Evolutionary conservation across 1,284 basidiomycete species (phyloP).

Genomic region (Wallemia hederae): DNA sequence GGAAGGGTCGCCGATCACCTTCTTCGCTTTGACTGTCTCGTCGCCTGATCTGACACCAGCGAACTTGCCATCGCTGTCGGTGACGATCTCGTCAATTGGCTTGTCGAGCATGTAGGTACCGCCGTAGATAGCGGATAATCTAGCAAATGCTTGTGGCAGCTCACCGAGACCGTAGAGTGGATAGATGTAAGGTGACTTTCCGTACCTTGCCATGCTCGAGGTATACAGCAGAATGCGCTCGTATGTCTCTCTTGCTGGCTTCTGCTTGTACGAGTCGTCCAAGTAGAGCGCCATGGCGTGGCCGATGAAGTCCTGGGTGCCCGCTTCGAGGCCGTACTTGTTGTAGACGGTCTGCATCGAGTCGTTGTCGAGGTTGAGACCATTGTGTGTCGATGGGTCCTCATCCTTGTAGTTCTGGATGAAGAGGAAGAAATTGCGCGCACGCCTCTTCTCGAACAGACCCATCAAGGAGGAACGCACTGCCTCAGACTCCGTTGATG

Average conservation of each 20-base stretch:
- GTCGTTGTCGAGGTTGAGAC: slow-evolving; percentile 61
- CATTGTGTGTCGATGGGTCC: slow-evolving; percentile 82
- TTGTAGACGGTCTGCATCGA: slow-evolving; percentile 80
- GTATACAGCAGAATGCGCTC: slow-evolving; percentile 94
- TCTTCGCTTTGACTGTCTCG: slow-evolving; percentile 89
- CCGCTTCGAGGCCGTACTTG: slow-evolving; percentile 88
- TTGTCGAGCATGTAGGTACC: slow-evolving; percentile 99
- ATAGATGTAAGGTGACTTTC: slow-evolving; percentile 99
- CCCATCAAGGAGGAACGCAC: slow-evolving; percentile 87
- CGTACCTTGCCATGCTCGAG: slow-evolving; percentile 93
- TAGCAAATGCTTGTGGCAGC: slow-evolving; percentile 92
- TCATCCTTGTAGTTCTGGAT: slow-evolving; percentile 83
- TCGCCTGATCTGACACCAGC: slow-evolving; percentile 64
- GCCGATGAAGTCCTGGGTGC: slow-evolving; percentile 96
- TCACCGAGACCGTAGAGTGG: slow-evolving; percentile 96
- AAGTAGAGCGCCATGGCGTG: slow-evolving; percentile 98
- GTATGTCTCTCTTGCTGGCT: slow-evolving; percentile 66
- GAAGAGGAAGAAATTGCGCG: slow-evolving; percentile 98
- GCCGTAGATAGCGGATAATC: slow-evolving; percentile 91
- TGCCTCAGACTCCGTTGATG: slow-evolving; percentile 91
- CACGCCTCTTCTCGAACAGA: slow-evolving; percentile 87
- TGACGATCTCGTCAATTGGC: slow-evolving; percentile 67
- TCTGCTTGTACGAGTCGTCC: slow-evolving; percentile 76
- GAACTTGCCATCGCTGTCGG: slow-evolving; percentile 60
- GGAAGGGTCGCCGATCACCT: slow-evolving; percentile 90